These are phyloP conservation scores for Staphylotrichum tortipilum DNA, from an alignment of 495 filamentous ascomycete species.

Conservation along the genomic window DNA sequence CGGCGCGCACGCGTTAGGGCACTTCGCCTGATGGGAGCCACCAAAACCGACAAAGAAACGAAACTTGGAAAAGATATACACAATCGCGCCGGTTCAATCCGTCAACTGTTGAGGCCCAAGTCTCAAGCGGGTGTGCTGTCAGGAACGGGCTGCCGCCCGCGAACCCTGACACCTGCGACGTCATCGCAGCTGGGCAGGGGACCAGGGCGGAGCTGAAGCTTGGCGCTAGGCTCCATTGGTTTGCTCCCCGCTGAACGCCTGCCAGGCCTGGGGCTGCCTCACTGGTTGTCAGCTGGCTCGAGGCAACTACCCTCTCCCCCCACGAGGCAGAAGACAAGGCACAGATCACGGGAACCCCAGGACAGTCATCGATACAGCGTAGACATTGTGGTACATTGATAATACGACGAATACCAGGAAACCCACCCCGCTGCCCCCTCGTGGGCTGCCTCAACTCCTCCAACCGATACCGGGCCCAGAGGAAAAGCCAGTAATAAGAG, in stretches of 20 bases:
- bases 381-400: constrained; percentile 4
- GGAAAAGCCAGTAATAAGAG: neutral
- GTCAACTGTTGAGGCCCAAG: too few species aligned
- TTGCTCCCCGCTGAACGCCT: too few species aligned
- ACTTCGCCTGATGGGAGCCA: too few species aligned
- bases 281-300: too few species aligned
- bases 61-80: too few species aligned
- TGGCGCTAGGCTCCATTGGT: too few species aligned
- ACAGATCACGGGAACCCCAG: neutral
- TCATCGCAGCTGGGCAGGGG: neutral
- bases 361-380: neutral
- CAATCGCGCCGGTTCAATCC: too few species aligned
- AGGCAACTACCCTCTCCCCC: too few species aligned
- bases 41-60: too few species aligned
- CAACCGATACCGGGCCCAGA: neutral
- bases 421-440: neutral
- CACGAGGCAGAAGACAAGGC: neutral
- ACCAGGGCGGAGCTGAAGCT: neutral
- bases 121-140: too few species aligned
- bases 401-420: neutral
- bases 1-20: too few species aligned
- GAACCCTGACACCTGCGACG: neutral
- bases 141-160: neutral
- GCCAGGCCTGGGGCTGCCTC: too few species aligned
- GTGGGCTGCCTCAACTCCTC: neutral